Percentiles rank a stretch among this genome's conserved stretches.
Evolutionary conservation across 352 stramenopile genomes (phyloP).

Genomic region (Phytophthora macrochlamydospora): DNA sequence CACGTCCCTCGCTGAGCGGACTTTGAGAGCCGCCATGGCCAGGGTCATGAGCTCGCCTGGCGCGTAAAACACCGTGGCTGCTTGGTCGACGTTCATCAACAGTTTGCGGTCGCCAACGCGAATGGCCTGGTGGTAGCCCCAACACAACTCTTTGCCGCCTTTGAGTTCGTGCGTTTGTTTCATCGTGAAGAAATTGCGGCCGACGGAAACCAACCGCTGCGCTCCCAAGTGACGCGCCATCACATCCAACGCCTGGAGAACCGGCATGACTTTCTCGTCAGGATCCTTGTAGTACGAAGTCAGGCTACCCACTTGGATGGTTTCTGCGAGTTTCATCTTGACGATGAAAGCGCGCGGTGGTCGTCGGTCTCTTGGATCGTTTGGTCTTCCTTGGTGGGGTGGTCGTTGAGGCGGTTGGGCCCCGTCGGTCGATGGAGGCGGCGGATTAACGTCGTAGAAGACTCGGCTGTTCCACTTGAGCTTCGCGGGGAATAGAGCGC

Average conservation of each 20-base stretch:
- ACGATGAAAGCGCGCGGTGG: slow-evolving; percentile 59
- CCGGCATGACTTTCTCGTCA: slow-evolving; percentile 55
- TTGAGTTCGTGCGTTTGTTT: slow-evolving; percentile 60
- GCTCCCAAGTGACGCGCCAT: slow-evolving; percentile 57
- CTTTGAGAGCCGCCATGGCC: slow-evolving; percentile 40
- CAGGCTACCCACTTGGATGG: slow-evolving; percentile 49
- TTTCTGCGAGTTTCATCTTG: slow-evolving; percentile 65
- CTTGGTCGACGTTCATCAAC: slow-evolving; percentile 72
- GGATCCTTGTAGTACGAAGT: slow-evolving; percentile 50
- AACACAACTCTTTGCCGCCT: slow-evolving; percentile 68
- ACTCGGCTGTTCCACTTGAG: slow-evolving; percentile 50
- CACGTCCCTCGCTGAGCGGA: slow-evolving; percentile 35
- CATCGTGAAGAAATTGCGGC: slow-evolving; percentile 76
- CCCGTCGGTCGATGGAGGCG: slow-evolving; percentile 12
- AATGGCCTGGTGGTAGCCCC: slow-evolving; percentile 74
- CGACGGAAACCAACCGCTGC: slow-evolving; percentile 58
- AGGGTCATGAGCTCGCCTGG: slow-evolving; percentile 52
- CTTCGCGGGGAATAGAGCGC: slow-evolving; percentile 49
- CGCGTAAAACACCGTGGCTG: slow-evolving; percentile 68
- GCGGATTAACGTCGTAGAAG: slow-evolving; percentile 55
- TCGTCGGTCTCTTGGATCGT: slow-evolving; percentile 23
- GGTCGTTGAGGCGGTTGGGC: slow-evolving; percentile 12
- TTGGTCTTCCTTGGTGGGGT: slow-evolving; percentile 1
- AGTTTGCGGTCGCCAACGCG: slow-evolving; percentile 55
- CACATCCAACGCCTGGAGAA: slow-evolving; percentile 71